phyloP scores from a whole-genome alignment of 768 basidiomycete genomes.

The Leccinum rimulosum region DNA sequence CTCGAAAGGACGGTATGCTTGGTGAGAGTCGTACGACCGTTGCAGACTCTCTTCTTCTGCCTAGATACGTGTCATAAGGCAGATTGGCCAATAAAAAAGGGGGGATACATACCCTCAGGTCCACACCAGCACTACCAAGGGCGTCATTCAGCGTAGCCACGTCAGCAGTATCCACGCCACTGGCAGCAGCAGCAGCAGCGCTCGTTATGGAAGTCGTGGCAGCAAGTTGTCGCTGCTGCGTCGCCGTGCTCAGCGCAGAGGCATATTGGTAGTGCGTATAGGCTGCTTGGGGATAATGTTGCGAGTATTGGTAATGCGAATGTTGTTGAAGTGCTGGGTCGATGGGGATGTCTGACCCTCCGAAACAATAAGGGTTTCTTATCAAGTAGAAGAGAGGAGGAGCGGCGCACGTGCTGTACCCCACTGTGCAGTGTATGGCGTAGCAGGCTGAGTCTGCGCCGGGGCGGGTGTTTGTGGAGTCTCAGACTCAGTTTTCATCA shows the following conservation, averaged over 20 bases:
- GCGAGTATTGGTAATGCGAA: conserved; percentile 44
- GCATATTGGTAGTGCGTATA: conserved; percentile 46
- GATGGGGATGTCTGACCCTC: conserved; percentile 53
- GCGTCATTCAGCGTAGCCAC: conserved; percentile 82
- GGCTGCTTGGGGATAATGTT: conserved; percentile 36
- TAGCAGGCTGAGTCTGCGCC: conserved; percentile 28
- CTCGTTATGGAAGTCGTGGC: conserved; percentile 17
- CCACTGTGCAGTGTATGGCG: conserved; percentile 40
- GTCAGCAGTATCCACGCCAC: conserved; percentile 60
- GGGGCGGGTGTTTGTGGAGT: conserved; percentile 33
- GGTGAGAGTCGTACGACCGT: conserved; percentile 58
- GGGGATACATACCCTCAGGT: conserved; percentile 57
- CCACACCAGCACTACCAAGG: conserved; percentile 82
- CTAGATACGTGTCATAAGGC: conserved; percentile 36
- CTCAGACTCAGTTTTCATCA: conserved; percentile 46
- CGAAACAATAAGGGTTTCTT: background rate
- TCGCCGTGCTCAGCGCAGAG: conserved; percentile 24
- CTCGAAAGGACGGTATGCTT: conserved; percentile 63
- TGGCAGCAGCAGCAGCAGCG: conserved; percentile 24
- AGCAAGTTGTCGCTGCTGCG: conserved; percentile 24
- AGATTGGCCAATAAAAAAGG: background rate
- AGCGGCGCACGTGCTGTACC: conserved; percentile 35
- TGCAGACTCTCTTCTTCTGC: conserved; percentile 86
- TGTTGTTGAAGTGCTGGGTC: conserved; percentile 70
- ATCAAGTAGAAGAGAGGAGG: background rate